These are phyloP conservation scores for Agrostemma githago DNA, from an alignment of 148 eudicot genomes.

Conservation along the genomic window DNA sequence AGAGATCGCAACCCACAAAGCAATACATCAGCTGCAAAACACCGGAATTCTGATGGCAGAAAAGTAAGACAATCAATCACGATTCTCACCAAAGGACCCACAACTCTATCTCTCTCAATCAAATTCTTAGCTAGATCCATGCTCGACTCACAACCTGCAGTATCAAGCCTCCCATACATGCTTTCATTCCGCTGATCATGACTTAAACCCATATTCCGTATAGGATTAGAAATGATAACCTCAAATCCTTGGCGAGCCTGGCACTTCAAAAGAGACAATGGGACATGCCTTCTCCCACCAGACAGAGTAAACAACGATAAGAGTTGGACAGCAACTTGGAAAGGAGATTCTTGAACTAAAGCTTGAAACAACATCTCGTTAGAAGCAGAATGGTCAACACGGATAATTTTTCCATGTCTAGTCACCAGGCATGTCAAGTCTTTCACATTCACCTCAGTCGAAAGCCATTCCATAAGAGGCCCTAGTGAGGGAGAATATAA, in stretches of 20 bases:
- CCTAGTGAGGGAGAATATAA: conserved; percentile 80
- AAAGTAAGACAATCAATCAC: conserved; percentile 67
- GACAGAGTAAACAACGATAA: conserved; percentile 59
- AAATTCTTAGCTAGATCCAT: conserved; percentile 20
- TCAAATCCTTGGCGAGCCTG: conserved; percentile 74
- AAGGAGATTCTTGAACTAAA: conserved; percentile 64
- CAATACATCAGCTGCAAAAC: conserved; percentile 73
- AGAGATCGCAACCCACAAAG: conserved; percentile 63
- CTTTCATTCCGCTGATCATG: conserved; percentile 19
- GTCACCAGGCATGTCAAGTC: conserved; percentile 68
- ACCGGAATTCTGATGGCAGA: conserved; percentile 66
- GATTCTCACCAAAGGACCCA: conserved; percentile 42
- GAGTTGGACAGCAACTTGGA: conserved; percentile 63
- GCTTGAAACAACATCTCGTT: conserved; percentile 64
- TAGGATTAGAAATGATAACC: conserved; percentile 40
- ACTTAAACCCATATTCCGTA: conserved; percentile 21
- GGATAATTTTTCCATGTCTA: conserved; percentile 58
- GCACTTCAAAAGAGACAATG: conserved; percentile 65
- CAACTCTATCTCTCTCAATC: conserved; percentile 23
- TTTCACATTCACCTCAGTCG: conserved; percentile 55
- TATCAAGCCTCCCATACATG: conserved; percentile 18
- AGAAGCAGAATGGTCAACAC: conserved; percentile 70
- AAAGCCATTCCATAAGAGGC: conserved; percentile 70
- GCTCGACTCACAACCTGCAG: conserved; percentile 11
- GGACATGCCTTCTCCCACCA: conserved; percentile 70